These are phyloP conservation scores for Bjerkandera adusta DNA, from an alignment of 1,284 basidiomycete species.

Conservation along the genomic window DNA sequence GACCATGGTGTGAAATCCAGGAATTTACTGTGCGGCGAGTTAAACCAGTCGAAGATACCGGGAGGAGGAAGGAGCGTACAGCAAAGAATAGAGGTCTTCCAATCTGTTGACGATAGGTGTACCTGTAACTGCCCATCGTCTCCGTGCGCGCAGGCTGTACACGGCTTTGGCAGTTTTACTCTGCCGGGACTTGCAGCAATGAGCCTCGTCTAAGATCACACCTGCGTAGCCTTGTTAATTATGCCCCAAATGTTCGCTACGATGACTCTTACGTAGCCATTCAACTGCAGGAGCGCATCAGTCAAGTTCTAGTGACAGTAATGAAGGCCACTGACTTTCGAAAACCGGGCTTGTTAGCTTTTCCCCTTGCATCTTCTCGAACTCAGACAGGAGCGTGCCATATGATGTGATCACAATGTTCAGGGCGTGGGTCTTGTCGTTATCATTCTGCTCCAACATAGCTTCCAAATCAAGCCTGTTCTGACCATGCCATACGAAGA, in stretches of 20 bases:
- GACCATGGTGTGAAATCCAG: conserved; percentile 92
- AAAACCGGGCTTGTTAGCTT: conserved; percentile 62
- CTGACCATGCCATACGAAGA: conserved; percentile 86
- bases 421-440: conserved; percentile 48
- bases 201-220: conserved; percentile 87
- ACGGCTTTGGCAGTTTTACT: conserved; percentile 92
- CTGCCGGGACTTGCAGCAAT: conserved; percentile 90
- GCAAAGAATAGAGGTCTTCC: conserved; percentile 88
- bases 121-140: conserved; percentile 93
- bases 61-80: conserved; percentile 45
- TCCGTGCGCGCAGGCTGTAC: conserved; percentile 76
- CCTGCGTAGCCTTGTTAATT: conserved; percentile 17
- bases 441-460: conserved; percentile 24
- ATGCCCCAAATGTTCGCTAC: not conserved
- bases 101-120: conserved; percentile 96
- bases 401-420: conserved; percentile 91
- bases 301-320: not conserved
- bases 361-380: conserved; percentile 51
- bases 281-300: conserved; percentile 46
- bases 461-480: conserved; percentile 73
- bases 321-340: conserved; percentile 52
- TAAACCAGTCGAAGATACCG: not conserved
- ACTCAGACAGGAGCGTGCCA: conserved; percentile 84
- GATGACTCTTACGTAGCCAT: conserved; percentile 56
- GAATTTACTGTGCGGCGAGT: conserved; percentile 65